Percentiles rank a stretch among this genome's conserved stretches.
phyloP scores from a whole-genome alignment of 805 yeast species.

The Metschnikowia cubensis region DNA sequence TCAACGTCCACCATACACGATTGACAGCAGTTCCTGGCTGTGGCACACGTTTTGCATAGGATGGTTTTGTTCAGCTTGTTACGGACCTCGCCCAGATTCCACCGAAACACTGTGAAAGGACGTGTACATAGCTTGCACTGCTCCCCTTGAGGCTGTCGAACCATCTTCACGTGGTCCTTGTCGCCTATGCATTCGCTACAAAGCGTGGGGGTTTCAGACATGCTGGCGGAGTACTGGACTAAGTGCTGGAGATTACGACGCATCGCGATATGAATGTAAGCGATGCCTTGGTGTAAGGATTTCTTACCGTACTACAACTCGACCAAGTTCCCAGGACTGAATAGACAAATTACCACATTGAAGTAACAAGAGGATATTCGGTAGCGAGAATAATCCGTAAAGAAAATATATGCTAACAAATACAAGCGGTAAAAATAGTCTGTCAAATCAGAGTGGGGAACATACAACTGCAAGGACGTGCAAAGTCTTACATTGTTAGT shows the following conservation, averaged over 20 bases:
- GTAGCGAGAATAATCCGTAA: neutral
- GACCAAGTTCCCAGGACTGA: neutral
- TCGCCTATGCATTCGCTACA: constrained; percentile 74
- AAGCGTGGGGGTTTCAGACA: constrained; percentile 51
- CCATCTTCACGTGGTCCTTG: constrained; percentile 63
- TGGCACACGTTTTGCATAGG: constrained; percentile 77
- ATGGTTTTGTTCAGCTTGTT: constrained; percentile 55
- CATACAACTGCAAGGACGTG: neutral
- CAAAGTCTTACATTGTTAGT: constrained; percentile 10
- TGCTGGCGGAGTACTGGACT: neutral
- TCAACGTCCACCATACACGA: constrained; percentile 78
- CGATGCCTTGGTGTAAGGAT: neutral
- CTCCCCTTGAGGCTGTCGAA: constrained; percentile 65
- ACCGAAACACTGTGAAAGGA: constrained; percentile 76
- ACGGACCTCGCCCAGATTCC: constrained; percentile 51
- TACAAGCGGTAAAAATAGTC: neutral
- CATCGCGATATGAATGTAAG: constrained; percentile 1
- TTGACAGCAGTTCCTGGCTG: constrained; percentile 81
- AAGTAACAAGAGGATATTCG: no score
- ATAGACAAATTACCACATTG: no score
- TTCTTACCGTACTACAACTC: neutral
- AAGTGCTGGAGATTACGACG: neutral
- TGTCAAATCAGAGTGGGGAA: no score
- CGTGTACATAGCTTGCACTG: constrained; percentile 83
- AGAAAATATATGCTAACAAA: neutral